phyloP scores from a whole-genome alignment of 306 rosid genomes.

The Trichosanthes cucumerina region DNA sequence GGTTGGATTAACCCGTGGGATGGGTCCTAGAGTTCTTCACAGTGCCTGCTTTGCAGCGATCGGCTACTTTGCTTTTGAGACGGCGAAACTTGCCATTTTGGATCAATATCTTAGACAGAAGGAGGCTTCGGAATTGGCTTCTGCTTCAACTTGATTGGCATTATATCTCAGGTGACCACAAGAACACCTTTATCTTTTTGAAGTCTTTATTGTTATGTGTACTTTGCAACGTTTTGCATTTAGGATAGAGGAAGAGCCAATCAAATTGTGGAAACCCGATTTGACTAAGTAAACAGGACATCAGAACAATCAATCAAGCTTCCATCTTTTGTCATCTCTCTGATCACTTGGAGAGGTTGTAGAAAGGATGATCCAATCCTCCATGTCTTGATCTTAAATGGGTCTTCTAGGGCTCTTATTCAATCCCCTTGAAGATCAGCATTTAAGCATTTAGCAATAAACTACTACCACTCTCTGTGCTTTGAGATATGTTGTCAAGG shows the following conservation, averaged over 20 bases:
- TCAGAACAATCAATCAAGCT: not conserved
- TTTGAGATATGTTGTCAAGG: not conserved
- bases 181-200: not conserved
- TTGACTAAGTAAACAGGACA: not conserved
- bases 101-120: conserved; percentile 41
- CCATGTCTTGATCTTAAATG: not conserved
- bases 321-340: not conserved
- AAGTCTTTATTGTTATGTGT: not conserved
- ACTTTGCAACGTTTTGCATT: not conserved
- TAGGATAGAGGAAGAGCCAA: not conserved
- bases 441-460: not conserved
- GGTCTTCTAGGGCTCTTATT: not conserved
- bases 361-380: not conserved
- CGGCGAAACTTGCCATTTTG: conserved; percentile 64
- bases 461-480: not conserved
- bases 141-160: conserved; percentile 25
- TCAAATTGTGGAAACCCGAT: not conserved
- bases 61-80: conserved; percentile 92
- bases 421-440: not conserved
- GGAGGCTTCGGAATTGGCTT: conserved; percentile 27
- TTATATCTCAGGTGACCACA: not conserved
- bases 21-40: conserved; percentile 90
- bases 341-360: not conserved
- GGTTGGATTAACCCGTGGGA: conserved; percentile 73
- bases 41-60: conserved; percentile 86